Conservation (phyloP, 2,329 filamentous ascomycete genomes). For the Corniculantispora saksenae region DNA sequence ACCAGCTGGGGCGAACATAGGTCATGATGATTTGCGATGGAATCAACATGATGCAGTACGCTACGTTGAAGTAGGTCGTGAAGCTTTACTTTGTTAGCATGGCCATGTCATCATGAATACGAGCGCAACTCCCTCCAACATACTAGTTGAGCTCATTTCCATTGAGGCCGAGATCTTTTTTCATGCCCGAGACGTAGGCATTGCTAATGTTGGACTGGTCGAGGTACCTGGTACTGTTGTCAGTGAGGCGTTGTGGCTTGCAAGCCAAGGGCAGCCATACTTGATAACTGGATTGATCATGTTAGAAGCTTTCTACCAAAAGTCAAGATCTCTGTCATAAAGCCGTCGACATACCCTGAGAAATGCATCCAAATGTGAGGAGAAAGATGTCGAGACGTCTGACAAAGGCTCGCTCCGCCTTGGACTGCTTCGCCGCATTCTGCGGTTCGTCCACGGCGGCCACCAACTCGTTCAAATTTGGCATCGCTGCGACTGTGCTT, state of each 20-base stretch:
- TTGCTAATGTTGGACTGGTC: constrained; percentile 31
- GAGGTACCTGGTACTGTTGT: constrained; percentile 17
- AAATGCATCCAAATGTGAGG: constrained; percentile 25
- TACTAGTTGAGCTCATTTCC: constrained; percentile 22
- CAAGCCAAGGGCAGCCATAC: constrained; percentile 9
- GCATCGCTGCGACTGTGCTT: not conserved
- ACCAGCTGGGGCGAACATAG: constrained; percentile 38
- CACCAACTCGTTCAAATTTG: constrained; percentile 11
- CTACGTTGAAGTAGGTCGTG: constrained; percentile 55
- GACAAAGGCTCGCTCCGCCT: constrained; percentile 18
- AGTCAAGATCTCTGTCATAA: not conserved
- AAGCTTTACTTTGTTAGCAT: constrained; percentile 23
- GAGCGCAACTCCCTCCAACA: not conserved
- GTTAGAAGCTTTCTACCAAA: not conserved
- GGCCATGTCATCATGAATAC: not conserved
- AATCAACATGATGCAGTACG: constrained; percentile 53
- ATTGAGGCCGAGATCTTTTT: constrained; percentile 25
- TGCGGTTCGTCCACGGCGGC: constrained; percentile 8
- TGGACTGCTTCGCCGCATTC: constrained; percentile 8
- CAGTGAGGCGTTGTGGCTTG: not conserved
- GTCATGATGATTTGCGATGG: constrained; percentile 41
- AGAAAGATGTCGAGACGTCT: constrained; percentile 23
- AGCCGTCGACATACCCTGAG: constrained; percentile 17
- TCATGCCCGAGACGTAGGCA: constrained; percentile 31
- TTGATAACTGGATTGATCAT: constrained; percentile 21